Evolutionary conservation across 2,329 filamentous ascomycete genomes (phyloP).

Genomic region (Hyphodiscus sp.): DNA sequence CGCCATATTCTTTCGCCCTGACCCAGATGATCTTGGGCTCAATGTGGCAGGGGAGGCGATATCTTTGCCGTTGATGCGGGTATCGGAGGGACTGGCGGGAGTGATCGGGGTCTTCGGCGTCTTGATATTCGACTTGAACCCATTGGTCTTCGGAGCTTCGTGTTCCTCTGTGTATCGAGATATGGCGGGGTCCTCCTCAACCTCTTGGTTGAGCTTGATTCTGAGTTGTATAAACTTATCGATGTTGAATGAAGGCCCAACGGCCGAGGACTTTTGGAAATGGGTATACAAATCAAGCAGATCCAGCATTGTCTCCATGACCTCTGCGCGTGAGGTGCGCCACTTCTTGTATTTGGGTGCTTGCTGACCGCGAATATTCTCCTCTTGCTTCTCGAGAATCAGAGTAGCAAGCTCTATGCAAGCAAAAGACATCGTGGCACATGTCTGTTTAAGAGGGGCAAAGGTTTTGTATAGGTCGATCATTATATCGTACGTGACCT

Average conservation of each 20-base stretch:
- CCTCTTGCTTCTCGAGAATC: conserved; percentile 51
- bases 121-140: conserved; percentile 29
- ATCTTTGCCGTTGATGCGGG: conserved; percentile 26
- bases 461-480: conserved; percentile 92
- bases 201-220: conserved; percentile 78
- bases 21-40: conserved; percentile 27
- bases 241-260: conserved; percentile 66
- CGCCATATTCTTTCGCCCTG: conserved; percentile 19
- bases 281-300: conserved; percentile 89
- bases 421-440: conserved; percentile 76
- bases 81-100: conserved; percentile 29
- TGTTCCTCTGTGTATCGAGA: conserved; percentile 60
- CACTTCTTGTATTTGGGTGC: conserved; percentile 43
- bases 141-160: conserved; percentile 30
- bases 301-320: conserved; percentile 78
- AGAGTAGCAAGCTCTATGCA: conserved; percentile 74
- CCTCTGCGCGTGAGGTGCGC: conserved; percentile 41
- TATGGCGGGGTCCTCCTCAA: conserved; percentile 51
- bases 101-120: conserved; percentile 31
- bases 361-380: conserved; percentile 40
- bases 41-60: conserved; percentile 25
- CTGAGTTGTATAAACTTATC: conserved; percentile 80
- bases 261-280: conserved; percentile 64
- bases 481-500: conserved; percentile 71
- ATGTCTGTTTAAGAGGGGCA: conserved; percentile 82